Percentiles rank a stretch among this genome's conserved stretches.
Evolutionary conservation across 1,284 basidiomycete species (phyloP).

Genomic region (Cutaneotrichosporon cavernicola): DNA sequence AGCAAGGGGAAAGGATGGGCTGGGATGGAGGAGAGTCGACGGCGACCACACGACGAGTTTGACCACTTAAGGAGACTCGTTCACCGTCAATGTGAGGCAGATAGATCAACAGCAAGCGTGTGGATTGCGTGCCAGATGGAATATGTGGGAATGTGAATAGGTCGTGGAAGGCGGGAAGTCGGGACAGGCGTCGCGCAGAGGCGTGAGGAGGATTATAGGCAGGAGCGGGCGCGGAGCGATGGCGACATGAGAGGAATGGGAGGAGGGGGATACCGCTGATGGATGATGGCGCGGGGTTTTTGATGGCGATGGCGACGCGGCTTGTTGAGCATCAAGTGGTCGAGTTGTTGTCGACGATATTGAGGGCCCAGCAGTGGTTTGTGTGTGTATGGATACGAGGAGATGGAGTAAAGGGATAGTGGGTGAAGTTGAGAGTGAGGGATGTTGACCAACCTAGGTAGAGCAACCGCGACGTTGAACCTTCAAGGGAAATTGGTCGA

Average conservation of each 20-base stretch:
- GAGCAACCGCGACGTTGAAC: not conserved
- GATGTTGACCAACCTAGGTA: not conserved
- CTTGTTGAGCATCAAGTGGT: not conserved
- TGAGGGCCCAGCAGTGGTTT: not conserved
- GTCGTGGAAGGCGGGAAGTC: not conserved
- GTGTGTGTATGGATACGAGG: not conserved
- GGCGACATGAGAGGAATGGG: not conserved
- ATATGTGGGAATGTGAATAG: not conserved
- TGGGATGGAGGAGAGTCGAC: not conserved
- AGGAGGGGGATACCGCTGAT: not conserved
- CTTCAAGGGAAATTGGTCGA: not conserved
- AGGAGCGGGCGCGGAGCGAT: not conserved
- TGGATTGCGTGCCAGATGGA: not conserved
- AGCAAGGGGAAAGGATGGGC: not conserved
- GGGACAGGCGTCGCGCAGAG: slow-evolving; percentile 7
- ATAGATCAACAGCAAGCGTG: not conserved
- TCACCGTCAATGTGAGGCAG: not conserved
- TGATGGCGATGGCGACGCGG: not conserved
- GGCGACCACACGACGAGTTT: slow-evolving; percentile 9
- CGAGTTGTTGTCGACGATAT: not conserved
- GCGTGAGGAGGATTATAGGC: not conserved
- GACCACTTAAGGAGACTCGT: slow-evolving; percentile 21
- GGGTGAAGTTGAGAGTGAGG: slow-evolving; percentile 2
- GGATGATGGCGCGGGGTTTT: not conserved
- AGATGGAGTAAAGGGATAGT: not conserved